These are phyloP conservation scores for Larix kaempferi DNA, from an alignment of 75 land plant species.

Conservation along the genomic window DNA sequence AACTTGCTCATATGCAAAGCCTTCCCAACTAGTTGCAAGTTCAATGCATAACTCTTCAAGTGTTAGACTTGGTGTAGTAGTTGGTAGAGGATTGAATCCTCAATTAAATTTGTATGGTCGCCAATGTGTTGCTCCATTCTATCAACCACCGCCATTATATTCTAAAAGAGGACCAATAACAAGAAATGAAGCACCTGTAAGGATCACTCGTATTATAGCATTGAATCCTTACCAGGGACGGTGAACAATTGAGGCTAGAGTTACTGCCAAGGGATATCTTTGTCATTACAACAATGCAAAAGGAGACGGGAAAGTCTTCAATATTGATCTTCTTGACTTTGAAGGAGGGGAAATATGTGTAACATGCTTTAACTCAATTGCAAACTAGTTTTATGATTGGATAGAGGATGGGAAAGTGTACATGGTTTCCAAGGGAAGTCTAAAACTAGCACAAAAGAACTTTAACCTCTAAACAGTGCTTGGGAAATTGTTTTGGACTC, in stretches of 20 bases:
- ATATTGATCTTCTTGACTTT: slow-evolving; percentile 90
- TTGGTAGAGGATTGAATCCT: too few species aligned
- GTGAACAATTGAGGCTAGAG: slow-evolving; percentile 96
- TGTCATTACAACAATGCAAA: slow-evolving; percentile 89
- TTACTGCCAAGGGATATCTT: slow-evolving; percentile 86
- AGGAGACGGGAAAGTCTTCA: slow-evolving; percentile 95
- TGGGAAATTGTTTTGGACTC: too few species aligned
- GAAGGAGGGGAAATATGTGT: slow-evolving; percentile 93
- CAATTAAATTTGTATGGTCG: too few species aligned
- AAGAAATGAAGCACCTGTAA: slow-evolving; percentile 80
- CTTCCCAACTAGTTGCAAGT: too few species aligned
- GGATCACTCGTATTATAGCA: slow-evolving; percentile 83
- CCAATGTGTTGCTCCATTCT: too few species aligned
- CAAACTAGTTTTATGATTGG: slow-evolving; percentile 74
- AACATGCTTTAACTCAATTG: slow-evolving; percentile 91
- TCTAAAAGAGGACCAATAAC: slow-evolving; percentile 65
- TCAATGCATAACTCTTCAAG: too few species aligned
- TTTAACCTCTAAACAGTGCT: too few species aligned
- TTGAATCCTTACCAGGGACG: slow-evolving; percentile 96
- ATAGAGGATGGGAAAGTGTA: slow-evolving; percentile 84
- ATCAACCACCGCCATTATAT: slow-evolving; percentile 69
- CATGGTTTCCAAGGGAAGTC: slow-evolving; percentile 32
- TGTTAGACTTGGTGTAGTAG: too few species aligned
- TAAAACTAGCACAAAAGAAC: too few species aligned
- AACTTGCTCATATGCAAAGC: too few species aligned